Conservation (phyloP, 306 rosid species). For the Fragaria ananassa region DNA sequence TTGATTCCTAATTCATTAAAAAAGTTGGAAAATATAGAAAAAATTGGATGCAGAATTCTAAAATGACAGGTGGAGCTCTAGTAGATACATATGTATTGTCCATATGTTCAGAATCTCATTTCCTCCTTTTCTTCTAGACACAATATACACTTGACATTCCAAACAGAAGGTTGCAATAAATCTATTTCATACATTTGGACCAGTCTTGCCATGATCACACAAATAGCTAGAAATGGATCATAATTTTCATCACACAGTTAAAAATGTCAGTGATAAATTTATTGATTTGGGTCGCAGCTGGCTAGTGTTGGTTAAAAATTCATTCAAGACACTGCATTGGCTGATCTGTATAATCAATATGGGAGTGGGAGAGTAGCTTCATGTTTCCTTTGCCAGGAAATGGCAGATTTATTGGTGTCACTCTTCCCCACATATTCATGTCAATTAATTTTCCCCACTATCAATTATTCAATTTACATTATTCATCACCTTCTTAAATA, state of each 20-base stretch:
- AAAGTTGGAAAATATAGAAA: too few species aligned
- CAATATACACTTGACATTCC: too few species aligned
- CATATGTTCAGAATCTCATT: too few species aligned
- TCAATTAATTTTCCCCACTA: neutral
- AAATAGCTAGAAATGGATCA: neutral
- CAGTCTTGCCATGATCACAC: neutral
- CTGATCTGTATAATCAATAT: neutral
- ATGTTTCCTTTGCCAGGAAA: neutral
- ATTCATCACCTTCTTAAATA: neutral
- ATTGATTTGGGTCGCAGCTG: neutral
- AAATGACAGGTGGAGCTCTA: too few species aligned
- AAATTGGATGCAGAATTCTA: too few species aligned
- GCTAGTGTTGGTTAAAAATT: neutral
- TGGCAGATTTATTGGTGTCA: neutral
- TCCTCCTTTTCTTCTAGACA: too few species aligned
- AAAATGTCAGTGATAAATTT: neutral
- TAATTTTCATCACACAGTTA: neutral
- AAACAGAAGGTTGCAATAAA: too few species aligned
- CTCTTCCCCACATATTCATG: constrained; percentile 7
- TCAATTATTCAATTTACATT: neutral
- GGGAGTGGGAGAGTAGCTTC: neutral
- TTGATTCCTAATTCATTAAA: too few species aligned
- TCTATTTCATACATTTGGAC: too few species aligned
- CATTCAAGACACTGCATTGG: constrained; percentile 2
- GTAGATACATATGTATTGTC: too few species aligned